Conservation (phyloP, 148 eudicot species). For the Spergularia bocconei region DNA sequence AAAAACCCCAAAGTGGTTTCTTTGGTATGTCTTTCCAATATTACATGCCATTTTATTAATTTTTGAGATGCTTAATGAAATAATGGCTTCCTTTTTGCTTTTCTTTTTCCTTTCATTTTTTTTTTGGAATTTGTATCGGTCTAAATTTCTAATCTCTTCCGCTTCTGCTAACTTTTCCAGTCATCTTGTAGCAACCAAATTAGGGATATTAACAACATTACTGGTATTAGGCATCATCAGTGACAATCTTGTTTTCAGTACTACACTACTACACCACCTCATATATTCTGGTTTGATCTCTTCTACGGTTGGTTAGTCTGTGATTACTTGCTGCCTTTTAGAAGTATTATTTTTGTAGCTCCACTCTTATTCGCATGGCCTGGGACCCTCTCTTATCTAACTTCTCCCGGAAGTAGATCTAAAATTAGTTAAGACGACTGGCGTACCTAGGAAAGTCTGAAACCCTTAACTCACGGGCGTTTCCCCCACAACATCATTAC, state of each 20-base stretch:
- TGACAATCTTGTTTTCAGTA: background rate
- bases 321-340: background rate
- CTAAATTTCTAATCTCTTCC: background rate
- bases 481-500: background rate
- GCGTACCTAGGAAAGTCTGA: background rate
- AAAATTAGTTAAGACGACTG: background rate
- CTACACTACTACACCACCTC: background rate
- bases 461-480: too few species aligned
- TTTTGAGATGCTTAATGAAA: background rate
- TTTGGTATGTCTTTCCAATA: background rate
- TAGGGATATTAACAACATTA: background rate
- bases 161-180: too few species aligned
- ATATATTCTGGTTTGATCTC: background rate
- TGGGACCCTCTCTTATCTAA: background rate
- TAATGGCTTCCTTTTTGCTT: background rate
- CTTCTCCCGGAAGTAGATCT: background rate
- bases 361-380: background rate
- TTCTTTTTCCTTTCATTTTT: too few species aligned
- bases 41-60: background rate
- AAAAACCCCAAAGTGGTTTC: background rate
- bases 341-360: too few species aligned
- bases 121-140: background rate
- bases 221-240: background rate
- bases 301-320: background rate
- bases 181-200: background rate